A percentile compares a stretch with the other conserved stretches of the same genome.
Evolutionary conservation across 2,329 filamentous ascomycete species (phyloP).

Genomic region (Hawksworthiomyces lignivorus): DNA sequence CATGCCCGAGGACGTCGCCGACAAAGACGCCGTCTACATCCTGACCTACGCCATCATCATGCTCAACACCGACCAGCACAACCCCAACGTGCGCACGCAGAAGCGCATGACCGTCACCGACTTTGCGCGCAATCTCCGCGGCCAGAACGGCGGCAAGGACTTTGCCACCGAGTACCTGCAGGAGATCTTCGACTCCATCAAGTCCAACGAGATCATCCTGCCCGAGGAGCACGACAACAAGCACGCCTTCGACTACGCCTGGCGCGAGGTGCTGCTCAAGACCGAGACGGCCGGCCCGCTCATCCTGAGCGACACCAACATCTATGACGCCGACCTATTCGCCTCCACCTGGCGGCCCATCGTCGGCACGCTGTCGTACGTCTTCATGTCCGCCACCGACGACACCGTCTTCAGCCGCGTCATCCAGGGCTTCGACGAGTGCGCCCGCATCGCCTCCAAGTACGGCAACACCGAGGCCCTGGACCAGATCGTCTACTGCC

Average conservation of each 20-base stretch:
- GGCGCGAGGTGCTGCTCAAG: slow-evolving; percentile 89
- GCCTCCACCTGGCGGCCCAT: slow-evolving; percentile 92
- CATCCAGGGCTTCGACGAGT: slow-evolving; percentile 92
- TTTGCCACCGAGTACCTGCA: slow-evolving; percentile 79
- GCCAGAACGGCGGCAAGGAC: slow-evolving; percentile 78
- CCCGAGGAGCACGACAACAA: slow-evolving; percentile 97
- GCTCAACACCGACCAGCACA: slow-evolving; percentile 95
- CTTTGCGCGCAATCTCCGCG: slow-evolving; percentile 83
- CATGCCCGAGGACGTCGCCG: slow-evolving; percentile 65
- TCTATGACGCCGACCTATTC: slow-evolving; percentile 98
- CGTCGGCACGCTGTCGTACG: slow-evolving; percentile 88
- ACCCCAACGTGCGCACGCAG: slow-evolving; percentile 71
- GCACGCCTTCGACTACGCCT: slow-evolving; percentile 93
- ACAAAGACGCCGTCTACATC: slow-evolving; percentile 83
- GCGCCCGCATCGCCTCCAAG: slow-evolving; percentile 81
- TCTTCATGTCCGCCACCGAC: slow-evolving; percentile 97
- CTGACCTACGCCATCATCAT: slow-evolving; percentile 95
- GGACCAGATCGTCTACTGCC: slow-evolving; percentile 84
- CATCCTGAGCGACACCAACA: slow-evolving; percentile 77
- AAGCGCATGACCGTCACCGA: slow-evolving; percentile 79
- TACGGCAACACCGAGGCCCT: slow-evolving; percentile 79
- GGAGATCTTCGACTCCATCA: slow-evolving; percentile 85
- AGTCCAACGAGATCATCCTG: slow-evolving; percentile 86
- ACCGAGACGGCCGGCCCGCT: slow-evolving; percentile 68
- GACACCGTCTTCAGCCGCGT: slow-evolving; percentile 91